A percentile compares a stretch with the other conserved stretches of the same genome.
phyloP scores from a whole-genome alignment of 108 stramenopile species.

The Conticribra weissflogii region DNA sequence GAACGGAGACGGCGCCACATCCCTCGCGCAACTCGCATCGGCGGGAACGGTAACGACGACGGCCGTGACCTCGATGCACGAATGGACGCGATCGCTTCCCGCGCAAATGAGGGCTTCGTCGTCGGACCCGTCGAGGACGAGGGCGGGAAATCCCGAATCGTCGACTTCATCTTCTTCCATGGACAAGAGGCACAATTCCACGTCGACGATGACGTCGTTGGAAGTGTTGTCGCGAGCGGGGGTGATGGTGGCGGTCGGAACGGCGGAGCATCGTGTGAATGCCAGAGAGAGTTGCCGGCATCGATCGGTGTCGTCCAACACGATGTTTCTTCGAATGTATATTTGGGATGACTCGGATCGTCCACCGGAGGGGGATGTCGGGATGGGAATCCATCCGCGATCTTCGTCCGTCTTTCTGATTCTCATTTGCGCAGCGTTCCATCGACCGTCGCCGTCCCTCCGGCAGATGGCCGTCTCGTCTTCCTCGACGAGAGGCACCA shows the following conservation, averaged over 20 bases:
- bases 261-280: conserved; percentile 31
- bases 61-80: conserved; percentile 42
- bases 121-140: conserved; percentile 49
- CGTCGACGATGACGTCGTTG: conserved; percentile 26
- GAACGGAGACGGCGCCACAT: conserved; percentile 8
- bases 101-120: conserved; percentile 64
- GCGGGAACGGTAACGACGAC: conserved; percentile 18
- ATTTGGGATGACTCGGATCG: background rate
- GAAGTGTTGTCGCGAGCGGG: too few relatives aligned
- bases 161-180: conserved; percentile 78
- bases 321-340: conserved; percentile 55
- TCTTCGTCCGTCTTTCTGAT: conserved; percentile 32
- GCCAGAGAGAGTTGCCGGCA: conserved; percentile 58
- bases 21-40: background rate
- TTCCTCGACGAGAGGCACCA: conserved; percentile 30
- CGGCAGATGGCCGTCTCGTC: conserved; percentile 12
- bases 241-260: too few relatives aligned
- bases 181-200: conserved; percentile 56
- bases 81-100: conserved; percentile 35
- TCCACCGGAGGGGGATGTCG: background rate
- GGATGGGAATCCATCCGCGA: background rate
- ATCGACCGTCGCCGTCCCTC: too few relatives aligned
- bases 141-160: conserved; percentile 58
- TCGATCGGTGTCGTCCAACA: conserved; percentile 61
- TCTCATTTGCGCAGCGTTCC: too few relatives aligned